A percentile compares a stretch with the other conserved stretches of the same genome.
Evolutionary conservation across 441 rosid genomes (phyloP).

Genomic region (Pelargonium australe): DNA sequence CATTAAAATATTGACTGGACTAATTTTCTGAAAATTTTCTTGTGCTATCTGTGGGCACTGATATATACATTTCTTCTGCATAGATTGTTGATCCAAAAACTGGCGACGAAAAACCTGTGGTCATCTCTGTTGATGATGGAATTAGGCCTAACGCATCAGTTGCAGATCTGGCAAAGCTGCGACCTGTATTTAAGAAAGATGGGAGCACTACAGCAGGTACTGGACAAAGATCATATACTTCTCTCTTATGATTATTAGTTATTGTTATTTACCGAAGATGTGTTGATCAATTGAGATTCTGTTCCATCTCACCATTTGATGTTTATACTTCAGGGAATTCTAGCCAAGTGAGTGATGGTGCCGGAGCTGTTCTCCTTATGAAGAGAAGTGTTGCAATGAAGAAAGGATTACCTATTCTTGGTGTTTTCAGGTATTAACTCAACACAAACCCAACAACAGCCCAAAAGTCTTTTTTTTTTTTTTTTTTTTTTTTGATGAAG

Average conservation of each 20-base stretch:
- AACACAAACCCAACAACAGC: neutral
- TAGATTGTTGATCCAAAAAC: constrained; percentile 94
- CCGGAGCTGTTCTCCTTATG: constrained; percentile 96
- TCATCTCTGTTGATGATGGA: constrained; percentile 86
- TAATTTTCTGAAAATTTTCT: neutral
- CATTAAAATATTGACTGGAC: neutral
- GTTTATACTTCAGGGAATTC: constrained; percentile 65
- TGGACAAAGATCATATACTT: constrained; percentile 9
- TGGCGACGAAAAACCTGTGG: constrained; percentile 63
- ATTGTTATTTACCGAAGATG: neutral
- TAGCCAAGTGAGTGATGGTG: constrained; percentile 97
- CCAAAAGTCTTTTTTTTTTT: no score
- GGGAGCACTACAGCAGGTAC: constrained; percentile 96
- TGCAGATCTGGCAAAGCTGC: constrained; percentile 63
- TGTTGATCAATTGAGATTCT: constrained; percentile 8
- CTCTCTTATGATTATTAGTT: neutral
- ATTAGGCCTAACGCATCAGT: constrained; percentile 66
- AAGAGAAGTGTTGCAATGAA: constrained; percentile 75
- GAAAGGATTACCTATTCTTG: constrained; percentile 84
- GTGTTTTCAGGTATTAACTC: constrained; percentile 66
- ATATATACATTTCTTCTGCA: constrained; percentile 17
- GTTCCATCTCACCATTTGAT: neutral
- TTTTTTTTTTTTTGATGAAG: neutral
- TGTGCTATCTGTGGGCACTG: neutral
- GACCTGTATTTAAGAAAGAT: constrained; percentile 81